A percentile compares a stretch with the other conserved stretches of the same genome.
phyloP scores from a whole-genome alignment of 345 rosid species.

The Arabidopsis thaliana region DNA sequence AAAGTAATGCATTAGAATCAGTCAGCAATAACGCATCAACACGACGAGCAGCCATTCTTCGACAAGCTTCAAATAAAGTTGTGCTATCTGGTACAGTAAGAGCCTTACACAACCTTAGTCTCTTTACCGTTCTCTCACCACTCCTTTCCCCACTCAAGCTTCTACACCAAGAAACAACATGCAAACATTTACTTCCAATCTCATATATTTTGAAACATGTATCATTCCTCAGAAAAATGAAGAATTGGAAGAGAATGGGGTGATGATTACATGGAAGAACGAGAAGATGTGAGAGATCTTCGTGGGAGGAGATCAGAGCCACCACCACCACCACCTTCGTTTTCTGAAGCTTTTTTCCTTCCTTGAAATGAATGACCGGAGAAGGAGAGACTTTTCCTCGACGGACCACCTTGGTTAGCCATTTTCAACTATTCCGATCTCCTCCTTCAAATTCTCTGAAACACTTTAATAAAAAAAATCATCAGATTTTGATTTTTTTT shows the following conservation, averaged over 20 bases:
- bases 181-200: background rate
- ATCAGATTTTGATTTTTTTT: too few relatives aligned
- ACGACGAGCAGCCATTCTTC: conserved; percentile 91
- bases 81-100: conserved; percentile 89
- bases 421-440: conserved; percentile 41
- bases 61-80: conserved; percentile 79
- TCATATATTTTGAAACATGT: background rate
- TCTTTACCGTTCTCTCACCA: conserved; percentile 89
- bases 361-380: conserved; percentile 50
- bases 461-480: too few relatives aligned
- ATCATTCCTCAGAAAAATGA: background rate
- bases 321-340: conserved; percentile 46
- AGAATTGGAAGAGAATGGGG: background rate
- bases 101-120: conserved; percentile 80
- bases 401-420: conserved; percentile 76
- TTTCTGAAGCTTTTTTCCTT: conserved; percentile 63
- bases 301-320: conserved; percentile 53
- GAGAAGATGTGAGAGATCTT: conserved; percentile 65
- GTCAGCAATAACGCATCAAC: conserved; percentile 94
- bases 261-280: conserved; percentile 60
- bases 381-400: conserved; percentile 66
- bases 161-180: conserved; percentile 46
- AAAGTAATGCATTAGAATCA: conserved; percentile 88
- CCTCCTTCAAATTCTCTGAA: conserved; percentile 35
- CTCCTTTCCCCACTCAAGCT: conserved; percentile 55